These are phyloP conservation scores for Ophiocordyceps australis DNA, from an alignment of 2,329 filamentous ascomycete genomes.

Conservation along the genomic window DNA sequence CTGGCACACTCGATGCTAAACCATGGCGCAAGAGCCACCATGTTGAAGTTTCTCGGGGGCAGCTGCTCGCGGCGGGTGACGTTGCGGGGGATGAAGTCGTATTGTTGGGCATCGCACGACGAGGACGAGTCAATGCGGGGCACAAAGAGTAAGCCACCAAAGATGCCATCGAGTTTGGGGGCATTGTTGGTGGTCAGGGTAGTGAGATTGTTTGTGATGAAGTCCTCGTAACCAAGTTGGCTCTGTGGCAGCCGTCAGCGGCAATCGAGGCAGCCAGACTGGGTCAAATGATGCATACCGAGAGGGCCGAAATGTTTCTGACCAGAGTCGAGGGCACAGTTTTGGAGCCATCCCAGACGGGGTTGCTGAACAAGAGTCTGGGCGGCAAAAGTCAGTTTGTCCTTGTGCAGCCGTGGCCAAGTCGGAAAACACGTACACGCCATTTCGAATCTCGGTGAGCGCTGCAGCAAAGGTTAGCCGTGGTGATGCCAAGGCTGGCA, in stretches of 20 bases:
- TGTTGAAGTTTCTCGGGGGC: conserved; percentile 47
- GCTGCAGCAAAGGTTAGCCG: conserved; percentile 13
- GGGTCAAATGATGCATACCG: conserved; percentile 20
- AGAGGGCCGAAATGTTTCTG: conserved; percentile 35
- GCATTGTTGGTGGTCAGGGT: conserved; percentile 57
- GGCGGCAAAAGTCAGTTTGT: conserved; percentile 1
- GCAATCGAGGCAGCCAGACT: conserved; percentile 1
- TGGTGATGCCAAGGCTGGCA: conserved; percentile 10
- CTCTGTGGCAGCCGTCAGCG: conserved; percentile 11
- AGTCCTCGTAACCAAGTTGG: conserved; percentile 33
- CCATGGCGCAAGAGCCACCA: conserved; percentile 80
- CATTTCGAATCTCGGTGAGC: conserved; percentile 30
- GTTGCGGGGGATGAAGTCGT: conserved; percentile 52
- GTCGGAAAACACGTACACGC: conserved; percentile 22
- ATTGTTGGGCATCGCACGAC: conserved; percentile 44
- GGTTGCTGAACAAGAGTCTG: conserved; percentile 43
- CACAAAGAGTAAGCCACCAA: conserved; percentile 72
- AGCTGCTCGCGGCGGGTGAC: conserved; percentile 58
- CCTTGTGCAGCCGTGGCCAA: conserved; percentile 1
- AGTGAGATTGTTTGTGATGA: conserved; percentile 41
- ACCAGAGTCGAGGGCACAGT: conserved; percentile 34
- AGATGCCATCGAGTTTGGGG: conserved; percentile 36
- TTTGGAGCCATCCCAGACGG: conserved; percentile 29
- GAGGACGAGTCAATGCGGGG: conserved; percentile 44
- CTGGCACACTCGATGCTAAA: conserved; percentile 53